These are phyloP conservation scores for Penicillium lividum DNA, from an alignment of 495 filamentous ascomycete species.

Conservation along the genomic window DNA sequence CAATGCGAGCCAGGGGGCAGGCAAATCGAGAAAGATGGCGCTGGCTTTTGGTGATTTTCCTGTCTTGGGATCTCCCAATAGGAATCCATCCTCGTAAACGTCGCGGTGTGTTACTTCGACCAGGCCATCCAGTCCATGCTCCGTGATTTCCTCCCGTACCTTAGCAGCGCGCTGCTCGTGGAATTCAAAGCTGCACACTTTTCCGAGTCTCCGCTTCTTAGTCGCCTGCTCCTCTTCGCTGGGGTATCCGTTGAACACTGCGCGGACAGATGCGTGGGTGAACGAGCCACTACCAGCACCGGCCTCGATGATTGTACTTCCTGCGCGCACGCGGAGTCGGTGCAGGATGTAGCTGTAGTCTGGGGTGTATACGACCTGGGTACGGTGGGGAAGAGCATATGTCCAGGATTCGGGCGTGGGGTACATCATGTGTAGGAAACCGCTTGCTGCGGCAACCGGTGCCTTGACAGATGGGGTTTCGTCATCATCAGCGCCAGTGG, in stretches of 20 bases:
- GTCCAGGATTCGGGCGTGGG: slow-evolving; percentile 97
- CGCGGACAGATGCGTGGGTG: slow-evolving; percentile 84
- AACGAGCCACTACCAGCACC: slow-evolving; percentile 94
- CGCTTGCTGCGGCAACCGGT: slow-evolving; percentile 65
- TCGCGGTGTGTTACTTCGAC: slow-evolving; percentile 88
- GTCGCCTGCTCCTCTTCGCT: slow-evolving; percentile 23
- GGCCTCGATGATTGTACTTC: slow-evolving; percentile 82
- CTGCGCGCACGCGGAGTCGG: slow-evolving; percentile 77
- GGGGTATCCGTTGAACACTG: slow-evolving; percentile 83
- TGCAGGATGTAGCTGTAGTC: slow-evolving; percentile 97
- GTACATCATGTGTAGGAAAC: slow-evolving; percentile 86
- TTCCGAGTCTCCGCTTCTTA: slow-evolving; percentile 53
- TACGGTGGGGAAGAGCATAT: slow-evolving; percentile 82
- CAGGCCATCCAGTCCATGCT: slow-evolving; percentile 70
- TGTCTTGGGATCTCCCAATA: slow-evolving; percentile 52
- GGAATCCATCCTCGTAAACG: slow-evolving; percentile 86
- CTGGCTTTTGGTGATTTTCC: slow-evolving; percentile 63
- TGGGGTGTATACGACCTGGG: slow-evolving; percentile 96
- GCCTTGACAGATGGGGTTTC: slow-evolving; percentile 26
- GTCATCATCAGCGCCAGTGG: slow-evolving; percentile 27
- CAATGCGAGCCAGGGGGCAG: slow-evolving; percentile 89
- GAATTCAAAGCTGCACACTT: slow-evolving; percentile 93
- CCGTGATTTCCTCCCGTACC: slow-evolving; percentile 68
- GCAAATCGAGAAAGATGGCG: slow-evolving; percentile 88
- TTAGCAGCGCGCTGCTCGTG: slow-evolving; percentile 75